A percentile compares a stretch with the other conserved stretches of the same genome.
These are phyloP conservation scores for Dactylonectria estremocensis DNA, from an alignment of 2,329 filamentous ascomycete species.

Conservation along the genomic window DNA sequence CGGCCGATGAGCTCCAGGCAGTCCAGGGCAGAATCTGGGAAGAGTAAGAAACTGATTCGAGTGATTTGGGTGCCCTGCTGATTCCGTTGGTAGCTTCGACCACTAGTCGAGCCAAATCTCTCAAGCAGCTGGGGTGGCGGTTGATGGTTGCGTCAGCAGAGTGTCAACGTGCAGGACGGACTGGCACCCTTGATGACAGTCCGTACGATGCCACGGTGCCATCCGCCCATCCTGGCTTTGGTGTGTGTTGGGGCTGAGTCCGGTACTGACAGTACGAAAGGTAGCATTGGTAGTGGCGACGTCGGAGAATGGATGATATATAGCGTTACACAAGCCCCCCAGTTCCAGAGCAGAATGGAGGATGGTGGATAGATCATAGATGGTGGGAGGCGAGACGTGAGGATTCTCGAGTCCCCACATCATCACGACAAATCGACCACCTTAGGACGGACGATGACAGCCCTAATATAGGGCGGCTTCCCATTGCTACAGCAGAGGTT, in stretches of 20 bases:
- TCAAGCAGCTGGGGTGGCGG: slow-evolving; percentile 25
- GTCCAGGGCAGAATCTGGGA: slow-evolving; percentile 95
- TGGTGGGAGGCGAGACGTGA: neutral
- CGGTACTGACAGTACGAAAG: slow-evolving; percentile 4
- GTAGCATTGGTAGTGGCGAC: slow-evolving; percentile 21
- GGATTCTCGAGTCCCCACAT: neutral
- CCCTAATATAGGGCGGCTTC: neutral
- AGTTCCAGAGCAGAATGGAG: slow-evolving; percentile 6
- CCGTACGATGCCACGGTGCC: slow-evolving; percentile 44
- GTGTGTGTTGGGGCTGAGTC: slow-evolving; percentile 15
- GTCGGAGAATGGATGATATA: slow-evolving; percentile 11
- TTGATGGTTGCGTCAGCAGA: slow-evolving; percentile 44
- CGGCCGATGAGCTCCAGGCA: slow-evolving; percentile 85
- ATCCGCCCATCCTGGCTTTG: slow-evolving; percentile 35
- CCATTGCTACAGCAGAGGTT: neutral
- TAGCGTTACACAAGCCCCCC: slow-evolving; percentile 24
- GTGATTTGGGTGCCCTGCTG: slow-evolving; percentile 35
- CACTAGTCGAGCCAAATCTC: slow-evolving; percentile 49
- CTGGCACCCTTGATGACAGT: slow-evolving; percentile 41
- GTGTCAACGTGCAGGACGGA: slow-evolving; percentile 44
- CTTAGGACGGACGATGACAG: neutral
- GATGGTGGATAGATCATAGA: neutral
- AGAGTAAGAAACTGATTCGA: slow-evolving; percentile 65
- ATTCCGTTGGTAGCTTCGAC: slow-evolving; percentile 56
- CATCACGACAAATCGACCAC: neutral